A percentile compares a stretch with the other conserved stretches of the same genome.
These are phyloP conservation scores for Radiomyces spectabilis DNA, from an alignment of 192 early-diverging fungal species.

Conservation along the genomic window DNA sequence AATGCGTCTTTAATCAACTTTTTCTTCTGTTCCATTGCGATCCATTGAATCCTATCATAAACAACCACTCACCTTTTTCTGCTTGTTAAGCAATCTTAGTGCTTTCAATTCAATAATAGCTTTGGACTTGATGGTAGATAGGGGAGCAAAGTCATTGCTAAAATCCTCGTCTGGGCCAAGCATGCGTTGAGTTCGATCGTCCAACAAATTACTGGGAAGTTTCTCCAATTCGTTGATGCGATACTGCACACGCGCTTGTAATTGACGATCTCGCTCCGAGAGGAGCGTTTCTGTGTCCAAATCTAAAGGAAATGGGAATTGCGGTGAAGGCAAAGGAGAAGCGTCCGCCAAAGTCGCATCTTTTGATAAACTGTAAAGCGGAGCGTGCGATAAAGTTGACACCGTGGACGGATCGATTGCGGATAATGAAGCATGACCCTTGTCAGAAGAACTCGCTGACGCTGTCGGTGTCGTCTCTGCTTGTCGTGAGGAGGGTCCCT, in stretches of 20 bases:
- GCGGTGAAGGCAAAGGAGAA: no score
- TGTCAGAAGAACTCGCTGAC: neutral
- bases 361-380: conserved; percentile 57
- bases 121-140: no score
- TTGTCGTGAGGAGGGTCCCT: neutral
- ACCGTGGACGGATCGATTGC: neutral
- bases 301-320: no score
- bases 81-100: conserved; percentile 71
- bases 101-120: conserved; percentile 87
- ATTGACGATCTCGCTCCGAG: conserved; percentile 70
- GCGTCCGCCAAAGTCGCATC: conserved; percentile 44
- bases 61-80: conserved; percentile 45
- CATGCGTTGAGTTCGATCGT: conserved; percentile 34
- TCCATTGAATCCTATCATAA: neutral
- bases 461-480: neutral
- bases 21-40: neutral
- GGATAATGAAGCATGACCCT: neutral
- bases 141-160: no score
- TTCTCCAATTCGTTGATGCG: conserved; percentile 73
- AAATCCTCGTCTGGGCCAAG: conserved; percentile 8
- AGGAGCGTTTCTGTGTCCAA: conserved; percentile 74
- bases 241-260: conserved; percentile 62
- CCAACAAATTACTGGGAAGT: conserved; percentile 58
- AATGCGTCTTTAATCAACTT: neutral
- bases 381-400: conserved; percentile 18